These are phyloP conservation scores for Candida stauntonica DNA, from an alignment of 805 yeast species.

Conservation along the genomic window DNA sequence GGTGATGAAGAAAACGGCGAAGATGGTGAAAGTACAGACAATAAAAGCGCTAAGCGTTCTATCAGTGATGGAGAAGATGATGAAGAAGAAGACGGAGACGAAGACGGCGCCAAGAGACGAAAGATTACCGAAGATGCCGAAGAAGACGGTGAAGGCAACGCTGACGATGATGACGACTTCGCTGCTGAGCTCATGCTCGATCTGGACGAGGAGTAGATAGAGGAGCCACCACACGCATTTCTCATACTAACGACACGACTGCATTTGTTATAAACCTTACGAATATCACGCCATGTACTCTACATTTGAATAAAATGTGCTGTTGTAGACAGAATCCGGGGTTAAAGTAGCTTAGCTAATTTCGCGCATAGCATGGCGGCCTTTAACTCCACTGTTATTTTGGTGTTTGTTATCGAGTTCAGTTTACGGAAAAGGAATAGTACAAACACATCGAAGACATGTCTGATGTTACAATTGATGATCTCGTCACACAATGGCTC, in stretches of 20 bases:
- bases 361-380: too few relatives aligned
- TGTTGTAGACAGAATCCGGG: too few relatives aligned
- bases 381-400: too few relatives aligned
- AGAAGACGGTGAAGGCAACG: conserved; percentile 17
- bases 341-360: too few relatives aligned
- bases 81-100: conserved; percentile 23
- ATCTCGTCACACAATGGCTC: conserved; percentile 15
- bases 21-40: background rate
- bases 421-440: too few relatives aligned
- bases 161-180: conserved; percentile 28
- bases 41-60: conserved; percentile 11
- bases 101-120: conserved; percentile 30
- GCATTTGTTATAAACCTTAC: background rate
- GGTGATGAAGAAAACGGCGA: conserved; percentile 20
- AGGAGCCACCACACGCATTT: too few relatives aligned
- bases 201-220: conserved; percentile 17
- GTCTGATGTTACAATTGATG: conserved; percentile 1
- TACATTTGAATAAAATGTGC: too few relatives aligned
- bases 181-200: conserved; percentile 30
- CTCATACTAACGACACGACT: too few relatives aligned
- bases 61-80: conserved; percentile 8
- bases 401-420: too few relatives aligned
- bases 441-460: too few relatives aligned
- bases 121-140: conserved; percentile 28
- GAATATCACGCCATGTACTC: too few relatives aligned